Conservation (phyloP, 176 grass and related monocot genomes). For the Triticum dicoccoides region DNA sequence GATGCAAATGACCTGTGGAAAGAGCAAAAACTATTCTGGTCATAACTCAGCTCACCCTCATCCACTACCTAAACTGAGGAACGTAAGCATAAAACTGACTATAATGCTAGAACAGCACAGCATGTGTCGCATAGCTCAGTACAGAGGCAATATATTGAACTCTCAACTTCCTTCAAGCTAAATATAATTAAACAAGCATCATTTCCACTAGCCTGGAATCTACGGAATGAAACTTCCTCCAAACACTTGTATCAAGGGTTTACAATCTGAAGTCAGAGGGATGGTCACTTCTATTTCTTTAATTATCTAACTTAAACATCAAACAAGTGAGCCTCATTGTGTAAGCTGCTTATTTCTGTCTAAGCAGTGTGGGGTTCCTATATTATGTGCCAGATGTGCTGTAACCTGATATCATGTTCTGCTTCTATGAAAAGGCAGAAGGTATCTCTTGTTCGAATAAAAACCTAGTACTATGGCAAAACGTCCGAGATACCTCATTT, state of each 20-base stretch:
- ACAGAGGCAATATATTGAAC: neutral
- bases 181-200: slow-evolving; percentile 9
- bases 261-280: neutral
- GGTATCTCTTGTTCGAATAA: neutral
- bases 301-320: neutral
- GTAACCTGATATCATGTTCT: neutral
- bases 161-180: neutral
- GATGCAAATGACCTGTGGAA: slow-evolving; percentile 36
- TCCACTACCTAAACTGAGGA: neutral
- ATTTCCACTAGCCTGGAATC: neutral
- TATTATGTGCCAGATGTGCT: neutral
- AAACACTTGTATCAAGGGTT: neutral
- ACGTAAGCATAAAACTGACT: neutral
- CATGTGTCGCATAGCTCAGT: neutral
- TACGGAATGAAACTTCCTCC: neutral
- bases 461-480: neutral
- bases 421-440: neutral
- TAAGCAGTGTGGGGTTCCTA: neutral
- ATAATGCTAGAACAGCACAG: neutral
- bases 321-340: neutral
- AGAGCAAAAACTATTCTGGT: neutral
- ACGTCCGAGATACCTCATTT: neutral
- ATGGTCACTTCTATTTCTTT: neutral
- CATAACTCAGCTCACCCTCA: neutral
- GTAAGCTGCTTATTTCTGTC: neutral